Evolutionary conservation across 352 stramenopile species (phyloP).

Genomic region (Phytopythium oedochilum): DNA sequence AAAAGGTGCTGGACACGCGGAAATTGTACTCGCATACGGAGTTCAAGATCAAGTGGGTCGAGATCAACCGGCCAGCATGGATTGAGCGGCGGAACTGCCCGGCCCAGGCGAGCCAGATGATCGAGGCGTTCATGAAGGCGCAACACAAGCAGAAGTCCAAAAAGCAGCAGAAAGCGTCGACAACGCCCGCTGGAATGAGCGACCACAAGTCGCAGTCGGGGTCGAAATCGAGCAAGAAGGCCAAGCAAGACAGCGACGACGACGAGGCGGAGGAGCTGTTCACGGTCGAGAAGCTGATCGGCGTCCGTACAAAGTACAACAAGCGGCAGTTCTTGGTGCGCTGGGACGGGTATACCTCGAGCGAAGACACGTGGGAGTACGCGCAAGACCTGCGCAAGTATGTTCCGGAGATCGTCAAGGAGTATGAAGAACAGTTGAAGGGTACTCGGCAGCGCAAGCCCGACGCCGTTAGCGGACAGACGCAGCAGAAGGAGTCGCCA

Average conservation of each 20-base stretch:
- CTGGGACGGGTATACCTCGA: conserved; percentile 63
- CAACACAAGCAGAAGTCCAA: conserved; percentile 8
- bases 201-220: neutral
- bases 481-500: neutral
- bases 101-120: conserved; percentile 21
- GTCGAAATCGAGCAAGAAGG: neutral
- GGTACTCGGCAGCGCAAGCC: neutral
- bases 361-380: conserved; percentile 64
- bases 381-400: conserved; percentile 41
- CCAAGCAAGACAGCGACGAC: neutral
- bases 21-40: conserved; percentile 17
- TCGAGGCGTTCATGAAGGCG: conserved; percentile 20
- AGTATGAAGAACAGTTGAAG: conserved; percentile 38
- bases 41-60: conserved; percentile 34
- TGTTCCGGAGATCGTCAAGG: conserved; percentile 44
- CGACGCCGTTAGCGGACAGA: neutral
- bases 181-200: neutral
- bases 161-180: conserved; percentile 4
- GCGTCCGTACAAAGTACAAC: conserved; percentile 28
- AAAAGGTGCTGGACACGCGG: conserved; percentile 22
- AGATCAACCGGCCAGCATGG: conserved; percentile 19
- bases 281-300: conserved; percentile 60
- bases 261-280: conserved; percentile 26
- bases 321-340: conserved; percentile 58
- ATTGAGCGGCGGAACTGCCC: conserved; percentile 26